Base-by-base conservation (phyloP, 345 rosid genomes). In the Lumnitzera littorea region DNA sequence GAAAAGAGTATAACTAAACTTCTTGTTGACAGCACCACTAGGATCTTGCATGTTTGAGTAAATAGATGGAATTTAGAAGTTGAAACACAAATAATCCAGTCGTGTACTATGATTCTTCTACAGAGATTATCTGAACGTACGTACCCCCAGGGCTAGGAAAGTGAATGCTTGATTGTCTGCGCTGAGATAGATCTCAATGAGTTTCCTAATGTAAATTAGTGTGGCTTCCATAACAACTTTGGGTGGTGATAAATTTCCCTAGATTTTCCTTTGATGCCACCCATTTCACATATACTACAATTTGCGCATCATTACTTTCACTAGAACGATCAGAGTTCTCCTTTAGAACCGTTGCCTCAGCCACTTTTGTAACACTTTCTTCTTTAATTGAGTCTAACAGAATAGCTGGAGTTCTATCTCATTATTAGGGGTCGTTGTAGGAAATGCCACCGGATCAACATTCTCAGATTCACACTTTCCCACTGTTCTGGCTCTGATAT, bases 201-300 rank as follows among this genome's bases (percentile, higher is more conserved):
- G 83, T 82, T 87, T 84, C 78, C 91, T 67, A 70, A 87, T 68
- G 59, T 87, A 88, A 62, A 83, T 78, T 25, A 84, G 79, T 61
- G 80, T 77, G 56, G 91, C 84, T 11, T 74, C 88, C 60, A 74
- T 76, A 15, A 75, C 58, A 50, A 81, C 81, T 76, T 67, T 81
- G 14, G 84, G 74, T 82, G 51, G 85, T 69, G 55, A 84, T 76
- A 69, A 79, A 70, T 65, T 78, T 84, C 55, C 78, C 84, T 25
- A 69, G 60, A 56, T 75, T 75, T 66, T 75, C 86, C 67, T 70
- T 68, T 12, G 76, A 68, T 71, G 80, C 78, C 64, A 84, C 85
- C 91, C 90, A 87, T 60, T 77, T 82, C 62, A 79, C 85, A 63
- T 70, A 71, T 46, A 83, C 78, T 59, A 77, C 81, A 51, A 76